Evolutionary conservation across 2,329 filamentous ascomycete genomes (phyloP).

Genomic region (Chrysosporium queenslandicum): DNA sequence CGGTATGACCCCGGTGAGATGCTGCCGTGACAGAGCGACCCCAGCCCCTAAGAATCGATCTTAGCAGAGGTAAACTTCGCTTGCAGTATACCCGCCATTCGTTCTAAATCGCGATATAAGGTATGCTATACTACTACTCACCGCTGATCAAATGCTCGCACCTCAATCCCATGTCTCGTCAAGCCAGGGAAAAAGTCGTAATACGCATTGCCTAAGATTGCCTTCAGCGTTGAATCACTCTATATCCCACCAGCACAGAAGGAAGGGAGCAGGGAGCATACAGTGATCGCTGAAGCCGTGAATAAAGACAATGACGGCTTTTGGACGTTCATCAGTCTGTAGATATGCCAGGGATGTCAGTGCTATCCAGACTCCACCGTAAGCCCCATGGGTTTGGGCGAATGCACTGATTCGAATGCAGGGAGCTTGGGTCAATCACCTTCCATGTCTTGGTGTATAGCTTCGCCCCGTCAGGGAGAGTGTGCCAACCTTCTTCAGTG

Average conservation of each 20-base stretch:
- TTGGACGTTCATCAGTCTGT: conserved; percentile 47
- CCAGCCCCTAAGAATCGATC: conserved; percentile 52
- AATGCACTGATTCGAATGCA: too few relatives aligned
- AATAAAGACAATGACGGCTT: conserved; percentile 68
- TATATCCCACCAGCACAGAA: neutral
- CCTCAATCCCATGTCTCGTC: conserved; percentile 60
- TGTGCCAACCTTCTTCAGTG: conserved; percentile 44
- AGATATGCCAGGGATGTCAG: neutral
- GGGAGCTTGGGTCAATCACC: too few relatives aligned
- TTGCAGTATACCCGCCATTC: neutral
- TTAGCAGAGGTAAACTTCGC: neutral
- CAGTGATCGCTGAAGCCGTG: conserved; percentile 85
- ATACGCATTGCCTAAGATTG: conserved; percentile 55
- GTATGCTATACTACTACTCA: too few relatives aligned
- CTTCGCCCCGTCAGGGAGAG: conserved; percentile 43
- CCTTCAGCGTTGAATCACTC: too few relatives aligned
- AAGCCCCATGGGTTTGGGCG: neutral
- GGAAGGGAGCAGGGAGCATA: conserved; percentile 21
- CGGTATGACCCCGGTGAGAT: conserved; percentile 59
- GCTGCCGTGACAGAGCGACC: conserved; percentile 57
- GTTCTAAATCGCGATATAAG: too few relatives aligned
- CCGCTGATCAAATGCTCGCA: conserved; percentile 71
- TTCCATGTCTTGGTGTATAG: conserved; percentile 55
- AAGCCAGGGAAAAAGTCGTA: conserved; percentile 62
- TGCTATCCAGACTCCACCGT: neutral